Base-by-base conservation (phyloP, 2,329 filamentous ascomycete genomes). In the Ascocoryne sarcoides region DNA sequence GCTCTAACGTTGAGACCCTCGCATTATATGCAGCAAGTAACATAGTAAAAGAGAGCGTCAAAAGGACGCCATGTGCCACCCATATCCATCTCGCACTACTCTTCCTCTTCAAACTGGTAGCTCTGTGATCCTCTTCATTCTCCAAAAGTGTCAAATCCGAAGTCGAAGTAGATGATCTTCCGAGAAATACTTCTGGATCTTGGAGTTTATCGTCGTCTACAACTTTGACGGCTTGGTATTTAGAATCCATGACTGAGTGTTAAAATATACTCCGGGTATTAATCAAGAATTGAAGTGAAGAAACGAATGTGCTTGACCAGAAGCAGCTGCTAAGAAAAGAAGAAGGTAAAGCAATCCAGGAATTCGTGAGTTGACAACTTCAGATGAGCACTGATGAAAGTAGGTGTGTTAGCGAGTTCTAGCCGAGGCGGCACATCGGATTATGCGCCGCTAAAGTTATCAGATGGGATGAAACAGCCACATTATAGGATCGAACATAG, bases 241-340 rank as follows among this genome's bases (percentile, higher is more conserved):
- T 55, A 2, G 49, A 48, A 40, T 35, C 26, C 53, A 58, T 56
- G 20, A 37, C 41, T 34, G 43, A 45, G 39, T 40, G 42, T 45
- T 51, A n/a, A n/a, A n/a, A n/a, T n/a, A n/a, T 48, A 51, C 48
- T 43, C 49, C 46, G 46, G 49, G 44, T 50, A 46, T 47, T 36
- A 48, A 37, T 43, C 47, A 10, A 34, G 35, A 44, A 47, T 29
- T 29, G 30, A 36, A 41, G 34, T 35, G 23, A 45, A 44, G 23
- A 43, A 47, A 42, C 36, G 48, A 48, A 46, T 48, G 36, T 51
- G 48, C 51, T 48, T 53, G 39, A 50, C 51, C 51, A 52, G 51
- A 51, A 53, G 51, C 51, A 49, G 47, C 46, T 50, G 37, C 21
- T 23, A 32, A 34, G 30, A 42, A 36, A 42, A 40, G 31, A 19